Base-by-base conservation (phyloP, 305 asterid species). In the Fraxinus baroniana region DNA sequence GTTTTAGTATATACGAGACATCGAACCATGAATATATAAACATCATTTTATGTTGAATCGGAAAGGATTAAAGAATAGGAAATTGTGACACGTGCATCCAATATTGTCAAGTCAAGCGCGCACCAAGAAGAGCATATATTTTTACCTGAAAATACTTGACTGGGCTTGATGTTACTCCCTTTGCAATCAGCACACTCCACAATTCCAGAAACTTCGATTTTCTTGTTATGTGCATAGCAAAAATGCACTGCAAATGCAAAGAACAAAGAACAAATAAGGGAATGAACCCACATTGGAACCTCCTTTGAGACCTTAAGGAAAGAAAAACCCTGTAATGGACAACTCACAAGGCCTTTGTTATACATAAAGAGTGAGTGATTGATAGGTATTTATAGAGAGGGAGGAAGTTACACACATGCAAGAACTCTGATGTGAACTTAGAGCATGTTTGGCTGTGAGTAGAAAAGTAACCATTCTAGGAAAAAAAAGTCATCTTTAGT, bases 191-290 rank as follows among this genome's bases (percentile, higher is more conserved):
- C 89, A 41, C 92, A 88, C 79, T 88, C 91, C 41, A 82, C 87
- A 12, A 76, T 15, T 0, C 97, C 99, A 76, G 92, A 92, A 68
- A 94, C 96, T 86, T 90, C 85, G 32, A 93, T 86, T 4, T 87
- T 82, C 41, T 57, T 88, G 80, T 85, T 91, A 76, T 85, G 87
- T 4, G 91, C 97, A 77, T 60, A 78, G 89, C 97, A 91, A 15
- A 83, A 81, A 79, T 78, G 84, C 46, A 78, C 84, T 80, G 88
- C 84, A 81, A 83, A 55, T 1, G 91, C 52, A 79, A 87, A 81
- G 74, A 86, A 84, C 78, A 92, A 88, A 79, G 74, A 94, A 82
- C 86, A 82, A 81, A 60, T 6, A 7, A 87, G 90, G 85, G 91
- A 86, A 87, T 79, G 76, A 81, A 83, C 86, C 92, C 93, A 78